These are phyloP conservation scores for Microdochium trichocladiopsis DNA, from an alignment of 2,329 filamentous ascomycete species.

Conservation along the genomic window DNA sequence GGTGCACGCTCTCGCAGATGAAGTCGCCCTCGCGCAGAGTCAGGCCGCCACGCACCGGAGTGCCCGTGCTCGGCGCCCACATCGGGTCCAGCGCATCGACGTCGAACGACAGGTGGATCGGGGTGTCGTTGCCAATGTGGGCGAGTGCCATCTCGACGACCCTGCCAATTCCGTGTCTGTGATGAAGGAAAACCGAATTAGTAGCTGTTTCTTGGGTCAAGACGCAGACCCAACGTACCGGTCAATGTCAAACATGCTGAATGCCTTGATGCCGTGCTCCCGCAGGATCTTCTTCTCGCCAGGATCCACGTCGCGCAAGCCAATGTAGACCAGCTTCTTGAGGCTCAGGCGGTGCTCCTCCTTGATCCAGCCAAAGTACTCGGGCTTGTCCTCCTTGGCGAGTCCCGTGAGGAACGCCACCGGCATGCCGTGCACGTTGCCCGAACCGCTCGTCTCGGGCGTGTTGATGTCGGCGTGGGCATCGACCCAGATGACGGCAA, in stretches of 20 bases:
- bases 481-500: constrained; percentile 98
- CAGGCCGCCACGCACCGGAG: constrained; percentile 85
- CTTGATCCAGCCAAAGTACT: constrained; percentile 85
- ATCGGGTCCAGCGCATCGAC: constrained; percentile 93
- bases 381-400: constrained; percentile 65
- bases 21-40: constrained; percentile 94
- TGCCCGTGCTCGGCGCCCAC: constrained; percentile 94
- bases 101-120: constrained; percentile 95
- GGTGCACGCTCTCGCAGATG: constrained; percentile 82
- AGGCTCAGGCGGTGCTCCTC: constrained; percentile 63
- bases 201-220: too few species aligned
- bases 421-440: constrained; percentile 98
- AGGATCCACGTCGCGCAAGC: constrained; percentile 84
- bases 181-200: not conserved
- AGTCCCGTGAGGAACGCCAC: constrained; percentile 86
- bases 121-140: constrained; percentile 89
- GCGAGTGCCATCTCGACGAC: constrained; percentile 98
- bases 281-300: constrained; percentile 88
- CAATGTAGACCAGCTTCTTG: constrained; percentile 94
- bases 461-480: constrained; percentile 98
- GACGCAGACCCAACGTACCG: too few species aligned
- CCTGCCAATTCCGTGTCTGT: constrained; percentile 81
- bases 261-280: constrained; percentile 88
- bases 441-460: constrained; percentile 80
- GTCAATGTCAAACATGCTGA: constrained; percentile 98